Evolutionary conservation across 1,284 basidiomycete species (phyloP), one percentile per base, ranked within the genome.

Genomic region (Apiotrichum brassicae): DNA sequence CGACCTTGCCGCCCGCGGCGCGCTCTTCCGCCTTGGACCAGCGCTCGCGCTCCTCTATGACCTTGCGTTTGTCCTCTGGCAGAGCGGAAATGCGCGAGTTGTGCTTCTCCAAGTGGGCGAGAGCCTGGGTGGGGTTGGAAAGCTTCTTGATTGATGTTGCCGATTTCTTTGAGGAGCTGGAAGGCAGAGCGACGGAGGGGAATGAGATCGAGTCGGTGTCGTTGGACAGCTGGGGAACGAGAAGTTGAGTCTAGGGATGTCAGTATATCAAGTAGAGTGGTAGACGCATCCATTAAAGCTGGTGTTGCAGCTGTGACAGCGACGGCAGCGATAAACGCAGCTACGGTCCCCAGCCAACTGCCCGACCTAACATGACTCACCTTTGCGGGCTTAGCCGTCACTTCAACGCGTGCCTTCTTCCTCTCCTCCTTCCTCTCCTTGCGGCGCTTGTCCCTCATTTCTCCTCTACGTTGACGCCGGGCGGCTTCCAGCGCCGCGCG

Each of bases 11-110:
- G 5, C 91, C 92, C 40, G 86, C 85, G 53, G 92, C 77, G 42
- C 87, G 78, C 35, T 87, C 83, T 63, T 84, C 82, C 0, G 90
- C 88, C 73, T 91, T 92, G 46, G 82, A 81, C 87, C 90, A 94
- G 60, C 83, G 81, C 52, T 90, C 84, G 52, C 78, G 78, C 65
- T 91, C 88, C 66, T 86, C 82, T 6, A 82, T 78, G 43, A 78
- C 77, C 62, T 85, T 84, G 19, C 87, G 81, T 68, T 87, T 86
- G 39, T 89, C 87, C 45, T 84, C 85, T 0, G 87, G 82, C 59
- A 93, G 64, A 1, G 78, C 65, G 0, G 83, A 81, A 1, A 92
- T 73, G 62, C 84, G 84, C 57, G 83, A 81, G 63, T 86, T 86
- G 42, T 83, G 82, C 37, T 82, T 78, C 13, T 81, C 74, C 22